Conservation (phyloP, 169 alveolate genomes). For the Cryptosporidium muris region DNA sequence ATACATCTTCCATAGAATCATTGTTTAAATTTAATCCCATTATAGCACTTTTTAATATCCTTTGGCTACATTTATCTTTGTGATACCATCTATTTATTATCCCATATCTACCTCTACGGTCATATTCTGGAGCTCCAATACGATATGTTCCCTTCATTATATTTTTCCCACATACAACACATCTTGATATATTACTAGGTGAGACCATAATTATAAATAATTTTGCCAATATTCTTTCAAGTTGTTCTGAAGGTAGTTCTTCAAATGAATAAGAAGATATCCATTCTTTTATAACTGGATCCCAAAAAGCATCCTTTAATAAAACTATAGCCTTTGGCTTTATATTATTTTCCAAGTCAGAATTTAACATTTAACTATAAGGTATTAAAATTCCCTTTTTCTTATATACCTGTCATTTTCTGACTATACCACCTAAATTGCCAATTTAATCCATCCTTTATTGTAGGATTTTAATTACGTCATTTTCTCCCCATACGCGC, state of each 20-base stretch:
- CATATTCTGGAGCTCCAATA: slow-evolving; percentile 63
- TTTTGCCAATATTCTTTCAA: slow-evolving; percentile 10
- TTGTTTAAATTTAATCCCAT: slow-evolving; percentile 14
- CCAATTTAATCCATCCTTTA: too few relatives aligned
- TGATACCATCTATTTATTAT: slow-evolving; percentile 70
- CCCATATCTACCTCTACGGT: slow-evolving; percentile 66
- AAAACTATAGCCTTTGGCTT: slow-evolving; percentile 38
- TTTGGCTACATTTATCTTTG: slow-evolving; percentile 40
- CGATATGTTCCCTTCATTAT: slow-evolving; percentile 46
- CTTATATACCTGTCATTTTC: not conserved
- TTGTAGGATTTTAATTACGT: too few relatives aligned
- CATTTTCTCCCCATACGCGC: too few relatives aligned
- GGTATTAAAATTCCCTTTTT: not conserved
- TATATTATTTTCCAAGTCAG: slow-evolving; percentile 30
- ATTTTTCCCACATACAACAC: slow-evolving; percentile 46
- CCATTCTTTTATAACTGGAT: slow-evolving; percentile 65
- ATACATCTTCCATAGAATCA: slow-evolving; percentile 3
- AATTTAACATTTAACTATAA: slow-evolving; percentile 9
- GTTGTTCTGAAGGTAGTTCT: slow-evolving; percentile 49
- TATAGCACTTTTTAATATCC: slow-evolving; percentile 31
- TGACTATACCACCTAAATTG: not conserved
- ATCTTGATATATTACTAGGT: slow-evolving; percentile 67
- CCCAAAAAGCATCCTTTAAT: slow-evolving; percentile 64
- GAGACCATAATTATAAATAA: slow-evolving; percentile 30
- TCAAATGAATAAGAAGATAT: slow-evolving; percentile 22